Conservation (phyloP, 345 rosid genomes). For the Conringia planisiliqua region DNA sequence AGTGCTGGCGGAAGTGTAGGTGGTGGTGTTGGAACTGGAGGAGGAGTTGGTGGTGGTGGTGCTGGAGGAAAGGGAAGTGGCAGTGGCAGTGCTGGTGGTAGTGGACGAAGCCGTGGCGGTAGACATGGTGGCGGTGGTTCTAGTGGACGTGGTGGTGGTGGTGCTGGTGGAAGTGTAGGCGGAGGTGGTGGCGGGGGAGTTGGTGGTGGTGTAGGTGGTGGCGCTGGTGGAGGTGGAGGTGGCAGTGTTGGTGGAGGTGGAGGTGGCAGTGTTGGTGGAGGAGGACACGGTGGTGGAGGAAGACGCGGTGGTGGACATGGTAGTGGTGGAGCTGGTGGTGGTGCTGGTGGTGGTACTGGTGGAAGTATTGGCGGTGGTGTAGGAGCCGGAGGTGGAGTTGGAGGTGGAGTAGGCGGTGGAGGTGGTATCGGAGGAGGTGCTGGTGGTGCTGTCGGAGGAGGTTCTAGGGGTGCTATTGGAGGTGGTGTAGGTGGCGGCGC, state of each 20-base stretch:
- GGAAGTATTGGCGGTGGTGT: neutral
- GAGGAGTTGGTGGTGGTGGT: neutral
- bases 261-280: neutral
- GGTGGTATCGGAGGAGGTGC: neutral
- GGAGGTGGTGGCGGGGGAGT: neutral
- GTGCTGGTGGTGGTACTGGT: no score
- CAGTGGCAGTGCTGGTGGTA: neutral
- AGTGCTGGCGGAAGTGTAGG: neutral
- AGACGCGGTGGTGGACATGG: neutral
- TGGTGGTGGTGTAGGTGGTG: neutral
- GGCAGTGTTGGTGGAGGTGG: neutral
- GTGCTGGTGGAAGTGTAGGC: neutral
- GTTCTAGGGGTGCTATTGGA: neutral
- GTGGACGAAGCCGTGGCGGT: neutral
- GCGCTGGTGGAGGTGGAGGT: neutral
- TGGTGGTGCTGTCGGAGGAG: neutral
- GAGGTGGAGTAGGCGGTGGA: neutral
- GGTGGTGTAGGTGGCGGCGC: neutral
- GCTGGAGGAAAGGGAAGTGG: neutral
- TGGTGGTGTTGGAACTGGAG: neutral
- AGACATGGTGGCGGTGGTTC: neutral
- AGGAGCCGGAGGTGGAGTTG: neutral
- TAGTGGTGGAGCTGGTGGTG: neutral
- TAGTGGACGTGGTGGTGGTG: neutral
- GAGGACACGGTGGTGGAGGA: neutral